Evolutionary conservation across 1,139 yeast genomes (phyloP).

Genomic region (Geotrichum aggregatum): DNA sequence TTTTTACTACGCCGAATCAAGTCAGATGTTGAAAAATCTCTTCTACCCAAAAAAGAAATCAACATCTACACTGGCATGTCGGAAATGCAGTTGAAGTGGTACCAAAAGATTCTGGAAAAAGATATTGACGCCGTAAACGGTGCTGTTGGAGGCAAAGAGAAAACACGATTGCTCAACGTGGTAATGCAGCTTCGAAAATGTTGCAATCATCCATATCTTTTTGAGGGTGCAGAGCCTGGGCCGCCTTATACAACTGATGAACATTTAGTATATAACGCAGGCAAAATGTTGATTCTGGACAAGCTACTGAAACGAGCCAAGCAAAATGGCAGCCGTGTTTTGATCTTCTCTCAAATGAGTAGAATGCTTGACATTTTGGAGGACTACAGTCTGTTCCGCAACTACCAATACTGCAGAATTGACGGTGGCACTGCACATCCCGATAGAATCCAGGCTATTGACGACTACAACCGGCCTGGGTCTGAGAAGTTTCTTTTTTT

Average conservation of each 20-base stretch:
- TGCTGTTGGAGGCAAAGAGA: constrained; percentile 78
- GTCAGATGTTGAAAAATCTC: constrained; percentile 85
- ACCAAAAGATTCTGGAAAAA: constrained; percentile 78
- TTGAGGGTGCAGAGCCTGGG: constrained; percentile 98
- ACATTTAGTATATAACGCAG: constrained; percentile 80
- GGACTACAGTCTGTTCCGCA: constrained; percentile 84
- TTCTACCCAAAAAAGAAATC: constrained; percentile 84
- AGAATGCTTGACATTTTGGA: constrained; percentile 86
- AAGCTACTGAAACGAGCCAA: constrained; percentile 70
- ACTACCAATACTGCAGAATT: constrained; percentile 81
- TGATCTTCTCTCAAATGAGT: constrained; percentile 94
- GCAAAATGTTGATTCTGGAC: constrained; percentile 86
- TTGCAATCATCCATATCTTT: constrained; percentile 93
- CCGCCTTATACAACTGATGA: constrained; percentile 98
- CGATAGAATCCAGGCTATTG: constrained; percentile 87
- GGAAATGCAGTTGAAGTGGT: constrained; percentile 91
- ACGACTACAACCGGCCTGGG: constrained; percentile 79
- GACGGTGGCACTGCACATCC: constrained; percentile 95
- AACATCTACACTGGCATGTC: constrained; percentile 93
- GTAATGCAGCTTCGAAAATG: constrained; percentile 97
- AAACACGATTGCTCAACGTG: constrained; percentile 81
- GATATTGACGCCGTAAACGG: constrained; percentile 97
- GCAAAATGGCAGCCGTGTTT: constrained; percentile 78
- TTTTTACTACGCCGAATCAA: constrained; percentile 85
- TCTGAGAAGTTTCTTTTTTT: constrained; percentile 80